Evolutionary conservation across 2,329 filamentous ascomycete genomes (phyloP).

Genomic region (Capronia epimyces): DNA sequence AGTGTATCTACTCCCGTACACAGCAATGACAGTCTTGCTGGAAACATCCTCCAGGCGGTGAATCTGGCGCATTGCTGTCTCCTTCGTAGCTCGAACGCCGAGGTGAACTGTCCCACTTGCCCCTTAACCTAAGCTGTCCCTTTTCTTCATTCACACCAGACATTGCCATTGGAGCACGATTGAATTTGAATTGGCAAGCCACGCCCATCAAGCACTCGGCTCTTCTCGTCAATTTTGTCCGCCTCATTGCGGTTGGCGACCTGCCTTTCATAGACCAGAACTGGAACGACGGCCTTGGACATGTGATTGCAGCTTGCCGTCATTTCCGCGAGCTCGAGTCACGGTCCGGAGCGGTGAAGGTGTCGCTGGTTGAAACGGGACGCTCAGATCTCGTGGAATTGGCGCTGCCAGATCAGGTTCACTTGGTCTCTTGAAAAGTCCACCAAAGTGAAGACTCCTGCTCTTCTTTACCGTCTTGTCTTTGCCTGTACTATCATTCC

Average conservation of each 20-base stretch:
- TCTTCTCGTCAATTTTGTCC: neutral
- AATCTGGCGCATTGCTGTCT: no score
- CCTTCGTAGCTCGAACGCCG: no score
- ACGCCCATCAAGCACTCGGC: neutral
- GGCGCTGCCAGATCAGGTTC: constrained; percentile 3
- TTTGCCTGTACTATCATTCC: neutral
- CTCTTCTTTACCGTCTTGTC: constrained; percentile 18
- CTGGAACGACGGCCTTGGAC: neutral
- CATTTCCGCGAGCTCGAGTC: constrained; percentile 8
- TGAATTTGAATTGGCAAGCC: neutral
- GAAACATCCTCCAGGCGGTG: no score
- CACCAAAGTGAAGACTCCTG: constrained; percentile 19
- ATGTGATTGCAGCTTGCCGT: constrained; percentile 6
- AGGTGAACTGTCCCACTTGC: no score
- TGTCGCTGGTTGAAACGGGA: constrained; percentile 17
- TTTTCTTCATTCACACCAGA: no score
- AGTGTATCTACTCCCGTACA: no score
- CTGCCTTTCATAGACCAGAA: neutral
- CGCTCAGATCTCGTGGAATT: constrained; percentile 2
- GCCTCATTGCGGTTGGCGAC: neutral
- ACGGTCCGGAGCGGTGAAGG: constrained; percentile 21
- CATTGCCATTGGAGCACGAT: no score
- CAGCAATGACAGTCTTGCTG: no score
- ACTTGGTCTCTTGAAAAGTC: constrained; percentile 19
- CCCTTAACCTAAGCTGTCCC: no score